These are phyloP conservation scores for Zea luxurians DNA, from an alignment of 176 grass and related monocot species.

Conservation along the genomic window DNA sequence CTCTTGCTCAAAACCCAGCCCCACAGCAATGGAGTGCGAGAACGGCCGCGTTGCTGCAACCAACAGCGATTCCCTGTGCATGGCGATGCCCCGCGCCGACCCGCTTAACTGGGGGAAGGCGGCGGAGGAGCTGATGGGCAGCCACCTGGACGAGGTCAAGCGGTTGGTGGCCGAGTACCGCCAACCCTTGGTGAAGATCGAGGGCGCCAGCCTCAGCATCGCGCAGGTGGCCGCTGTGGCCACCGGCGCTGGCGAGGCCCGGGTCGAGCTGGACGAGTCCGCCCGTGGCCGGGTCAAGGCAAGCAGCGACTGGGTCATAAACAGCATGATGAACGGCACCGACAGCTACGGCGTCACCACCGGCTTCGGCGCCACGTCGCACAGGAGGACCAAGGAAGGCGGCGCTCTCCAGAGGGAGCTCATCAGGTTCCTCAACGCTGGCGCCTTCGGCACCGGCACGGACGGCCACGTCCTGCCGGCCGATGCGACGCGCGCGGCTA, in stretches of 20 bases:
- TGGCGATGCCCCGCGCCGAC: constrained; percentile 42
- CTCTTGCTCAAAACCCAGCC: not conserved
- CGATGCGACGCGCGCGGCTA: constrained; percentile 43
- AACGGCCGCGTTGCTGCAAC: constrained; percentile 22
- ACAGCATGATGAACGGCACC: constrained; percentile 52
- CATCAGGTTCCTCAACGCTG: constrained; percentile 67
- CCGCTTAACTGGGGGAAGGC: constrained; percentile 59
- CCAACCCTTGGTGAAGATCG: constrained; percentile 43
- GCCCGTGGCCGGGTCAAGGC: constrained; percentile 47
- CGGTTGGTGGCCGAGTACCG: constrained; percentile 55
- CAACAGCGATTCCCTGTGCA: constrained; percentile 25
- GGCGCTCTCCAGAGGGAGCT: constrained; percentile 64
- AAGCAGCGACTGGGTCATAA: constrained; percentile 72
- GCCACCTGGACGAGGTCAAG: constrained; percentile 64
- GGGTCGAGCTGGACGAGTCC: constrained; percentile 50
- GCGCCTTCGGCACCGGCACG: constrained; percentile 48
- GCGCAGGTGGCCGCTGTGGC: constrained; percentile 51
- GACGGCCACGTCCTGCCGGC: constrained; percentile 50
- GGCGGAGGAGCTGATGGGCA: constrained; percentile 47
- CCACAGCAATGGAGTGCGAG: constrained; percentile 33
- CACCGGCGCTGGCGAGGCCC: constrained; percentile 21
- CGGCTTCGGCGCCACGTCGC: constrained; percentile 55
- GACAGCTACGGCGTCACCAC: constrained; percentile 71
- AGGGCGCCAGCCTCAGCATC: constrained; percentile 51
- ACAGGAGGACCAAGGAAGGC: constrained; percentile 59